phyloP scores from a whole-genome alignment of 345 rosid genomes.

The Bruguiera parviflora region DNA sequence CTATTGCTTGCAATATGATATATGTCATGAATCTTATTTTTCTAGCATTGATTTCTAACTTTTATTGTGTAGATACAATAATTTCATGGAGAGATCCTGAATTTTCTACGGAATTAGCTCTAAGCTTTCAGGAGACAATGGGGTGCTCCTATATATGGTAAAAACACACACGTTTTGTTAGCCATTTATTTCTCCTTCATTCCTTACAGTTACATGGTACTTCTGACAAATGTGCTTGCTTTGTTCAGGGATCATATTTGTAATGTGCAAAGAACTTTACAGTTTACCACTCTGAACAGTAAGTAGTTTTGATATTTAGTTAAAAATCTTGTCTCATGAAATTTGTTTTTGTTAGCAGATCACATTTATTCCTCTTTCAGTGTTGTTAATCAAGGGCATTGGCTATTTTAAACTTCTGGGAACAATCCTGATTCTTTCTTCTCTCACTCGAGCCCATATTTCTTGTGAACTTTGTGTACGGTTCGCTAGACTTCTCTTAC shows the following conservation, averaged over 20 bases:
- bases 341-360: background rate
- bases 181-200: background rate
- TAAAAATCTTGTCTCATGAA: background rate
- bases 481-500: too few relatives aligned
- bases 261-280: constrained; percentile 76
- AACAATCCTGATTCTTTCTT: background rate
- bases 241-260: constrained; percentile 75
- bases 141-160: constrained; percentile 96
- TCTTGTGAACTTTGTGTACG: background rate
- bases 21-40: background rate
- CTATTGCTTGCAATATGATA: background rate
- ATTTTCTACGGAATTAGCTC: constrained; percentile 78
- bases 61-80: constrained; percentile 65
- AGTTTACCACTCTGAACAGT: constrained; percentile 76
- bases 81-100: constrained; percentile 99
- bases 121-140: constrained; percentile 90
- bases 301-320: constrained; percentile 30
- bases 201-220: background rate
- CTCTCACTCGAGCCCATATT: background rate
- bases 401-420: background rate
- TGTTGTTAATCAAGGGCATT: constrained; percentile 10
- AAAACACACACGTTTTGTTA: background rate
- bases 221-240: constrained; percentile 6
- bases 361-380: background rate
- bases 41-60: background rate